Conservation (phyloP, 352 stramenopile species). For the Globisporangium recalcitrans region DNA sequence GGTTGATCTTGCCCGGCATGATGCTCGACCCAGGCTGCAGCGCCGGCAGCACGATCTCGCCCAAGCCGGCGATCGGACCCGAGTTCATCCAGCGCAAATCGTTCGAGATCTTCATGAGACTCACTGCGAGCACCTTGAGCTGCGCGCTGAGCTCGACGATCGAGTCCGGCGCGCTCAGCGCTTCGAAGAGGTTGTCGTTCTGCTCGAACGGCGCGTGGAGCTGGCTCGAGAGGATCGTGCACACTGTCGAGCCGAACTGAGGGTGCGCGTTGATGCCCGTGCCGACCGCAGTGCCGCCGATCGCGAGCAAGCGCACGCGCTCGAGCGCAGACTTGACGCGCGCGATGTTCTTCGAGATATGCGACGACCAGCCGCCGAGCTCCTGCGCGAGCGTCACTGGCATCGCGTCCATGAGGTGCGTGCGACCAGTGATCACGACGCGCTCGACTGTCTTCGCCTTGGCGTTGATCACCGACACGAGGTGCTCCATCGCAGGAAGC, state of each 20-base stretch:
- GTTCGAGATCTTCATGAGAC: conserved; percentile 95
- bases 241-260: conserved; percentile 41
- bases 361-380: conserved; percentile 42
- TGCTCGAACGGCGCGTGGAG: conserved; percentile 36
- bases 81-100: conserved; percentile 90
- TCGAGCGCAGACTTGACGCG: conserved; percentile 41
- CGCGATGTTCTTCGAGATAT: conserved; percentile 51
- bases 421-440: conserved; percentile 56
- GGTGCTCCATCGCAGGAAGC: conserved; percentile 53
- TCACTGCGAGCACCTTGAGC: conserved; percentile 88
- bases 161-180: conserved; percentile 90
- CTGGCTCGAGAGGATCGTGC: conserved; percentile 29
- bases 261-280: conserved; percentile 60
- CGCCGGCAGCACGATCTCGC: conserved; percentile 87
- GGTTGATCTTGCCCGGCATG: conserved; percentile 98
- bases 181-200: conserved; percentile 73
- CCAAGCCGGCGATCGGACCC: conserved; percentile 90
- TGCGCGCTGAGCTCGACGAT: conserved; percentile 89
- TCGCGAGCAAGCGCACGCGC: conserved; percentile 43
- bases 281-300: conserved; percentile 56
- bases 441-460: conserved; percentile 34
- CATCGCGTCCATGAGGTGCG: conserved; percentile 77
- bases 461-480: conserved; percentile 28
- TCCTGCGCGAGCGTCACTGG: conserved; percentile 47
- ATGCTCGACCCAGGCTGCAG: conserved; percentile 93